phyloP scores from a whole-genome alignment of 164 flowering plant species.

The Dillenia suffruticosa region DNA sequence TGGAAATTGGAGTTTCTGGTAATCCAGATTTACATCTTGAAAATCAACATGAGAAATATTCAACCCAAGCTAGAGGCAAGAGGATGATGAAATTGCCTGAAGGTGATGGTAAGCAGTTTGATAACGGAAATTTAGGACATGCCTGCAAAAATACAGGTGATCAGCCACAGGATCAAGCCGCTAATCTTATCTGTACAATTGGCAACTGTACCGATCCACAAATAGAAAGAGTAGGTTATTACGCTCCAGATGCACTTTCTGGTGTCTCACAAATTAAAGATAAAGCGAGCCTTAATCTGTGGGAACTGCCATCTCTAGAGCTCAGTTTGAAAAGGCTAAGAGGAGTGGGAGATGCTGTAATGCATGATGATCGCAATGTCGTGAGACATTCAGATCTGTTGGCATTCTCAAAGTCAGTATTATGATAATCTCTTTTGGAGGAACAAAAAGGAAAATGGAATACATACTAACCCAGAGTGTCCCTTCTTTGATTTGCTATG shows the following conservation, averaged over 20 bases:
- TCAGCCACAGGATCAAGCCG: constrained; percentile 14
- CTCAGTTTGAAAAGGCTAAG: constrained; percentile 45
- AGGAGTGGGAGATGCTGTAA: constrained; percentile 32
- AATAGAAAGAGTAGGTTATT: constrained; percentile 18
- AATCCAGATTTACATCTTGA: constrained; percentile 25
- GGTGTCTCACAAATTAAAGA: constrained; percentile 25
- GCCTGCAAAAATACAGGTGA: constrained; percentile 16
- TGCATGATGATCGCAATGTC: constrained; percentile 35
- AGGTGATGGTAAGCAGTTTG: constrained; percentile 18
- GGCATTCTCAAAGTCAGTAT: constrained; percentile 71
- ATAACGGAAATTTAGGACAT: constrained; percentile 19
- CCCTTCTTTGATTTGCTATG: constrained; percentile 7
- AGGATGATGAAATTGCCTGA: constrained; percentile 24
- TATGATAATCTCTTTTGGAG: too few relatives aligned
- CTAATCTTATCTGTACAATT: constrained; percentile 15
- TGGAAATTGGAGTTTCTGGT: constrained; percentile 34
- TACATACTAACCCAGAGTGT: too few relatives aligned
- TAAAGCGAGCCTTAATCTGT: constrained; percentile 16
- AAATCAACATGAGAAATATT: constrained; percentile 21
- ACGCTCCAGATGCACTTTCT: constrained; percentile 18
- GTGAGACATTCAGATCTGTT: constrained; percentile 70
- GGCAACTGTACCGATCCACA: constrained; percentile 17
- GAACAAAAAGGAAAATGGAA: too few relatives aligned
- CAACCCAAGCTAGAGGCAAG: constrained; percentile 11
- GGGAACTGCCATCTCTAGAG: constrained; percentile 48